Conservation (phyloP, 139 green algal species). For the Marvania coccoides region DNA sequence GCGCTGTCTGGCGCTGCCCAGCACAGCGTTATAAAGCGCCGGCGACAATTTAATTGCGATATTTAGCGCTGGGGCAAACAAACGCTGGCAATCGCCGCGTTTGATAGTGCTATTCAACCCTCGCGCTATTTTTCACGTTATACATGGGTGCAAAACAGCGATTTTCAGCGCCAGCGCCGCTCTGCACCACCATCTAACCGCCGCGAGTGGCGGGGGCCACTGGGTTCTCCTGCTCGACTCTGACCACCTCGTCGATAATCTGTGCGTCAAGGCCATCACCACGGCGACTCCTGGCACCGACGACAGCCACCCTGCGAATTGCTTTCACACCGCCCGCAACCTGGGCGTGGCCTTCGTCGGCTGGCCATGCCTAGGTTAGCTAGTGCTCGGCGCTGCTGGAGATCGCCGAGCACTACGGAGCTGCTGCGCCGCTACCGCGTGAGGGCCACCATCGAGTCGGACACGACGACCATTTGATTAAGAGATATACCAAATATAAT, state of each 20-base stretch:
- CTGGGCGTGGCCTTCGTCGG: slow-evolving; percentile 10
- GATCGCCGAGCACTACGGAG: slow-evolving; percentile 11
- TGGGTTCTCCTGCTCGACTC: slow-evolving; percentile 16
- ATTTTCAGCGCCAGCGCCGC: too few relatives aligned
- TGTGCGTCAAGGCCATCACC: neutral
- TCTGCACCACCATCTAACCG: neutral
- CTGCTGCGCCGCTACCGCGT: slow-evolving; percentile 4
- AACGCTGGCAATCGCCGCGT: too few relatives aligned
- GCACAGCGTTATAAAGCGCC: too few relatives aligned
- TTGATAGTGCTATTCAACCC: neutral
- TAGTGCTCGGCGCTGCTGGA: neutral
- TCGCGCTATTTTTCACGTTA: too few relatives aligned
- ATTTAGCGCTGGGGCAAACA: too few relatives aligned
- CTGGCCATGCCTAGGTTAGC: too few relatives aligned
- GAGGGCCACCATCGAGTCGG: slow-evolving; percentile 5
- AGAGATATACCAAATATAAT: too few relatives aligned
- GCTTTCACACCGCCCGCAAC: slow-evolving; percentile 5
- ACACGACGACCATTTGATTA: slow-evolving; percentile 12
- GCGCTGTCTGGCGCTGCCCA: too few relatives aligned
- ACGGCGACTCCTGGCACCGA: neutral
- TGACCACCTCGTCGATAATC: slow-evolving; percentile 1
- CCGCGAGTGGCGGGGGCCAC: neutral
- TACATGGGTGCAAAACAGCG: too few relatives aligned
- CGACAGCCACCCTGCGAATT: slow-evolving; percentile 3
- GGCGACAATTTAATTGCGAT: too few relatives aligned